Evolutionary conservation across 805 yeast genomes (phyloP).

Genomic region (Candida alai): DNA sequence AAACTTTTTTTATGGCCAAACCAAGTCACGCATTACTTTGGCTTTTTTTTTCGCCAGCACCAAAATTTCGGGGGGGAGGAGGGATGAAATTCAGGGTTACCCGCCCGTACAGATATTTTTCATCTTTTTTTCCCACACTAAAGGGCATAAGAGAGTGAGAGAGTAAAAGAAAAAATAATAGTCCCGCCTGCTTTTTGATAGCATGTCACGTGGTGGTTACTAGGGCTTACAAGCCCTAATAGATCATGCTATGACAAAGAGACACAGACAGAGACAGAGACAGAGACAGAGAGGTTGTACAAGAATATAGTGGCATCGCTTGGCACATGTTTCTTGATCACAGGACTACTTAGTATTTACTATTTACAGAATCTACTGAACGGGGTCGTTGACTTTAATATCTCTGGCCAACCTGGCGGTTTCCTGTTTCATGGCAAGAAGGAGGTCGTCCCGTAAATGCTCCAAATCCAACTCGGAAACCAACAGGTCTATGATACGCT

Average conservation of each 20-base stretch:
- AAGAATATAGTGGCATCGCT: too few species aligned
- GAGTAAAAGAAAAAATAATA: too few species aligned
- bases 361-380: constrained; percentile 11
- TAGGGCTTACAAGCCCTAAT: constrained; percentile 4
- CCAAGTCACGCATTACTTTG: too few species aligned
- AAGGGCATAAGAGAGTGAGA: neutral
- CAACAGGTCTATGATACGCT: constrained; percentile 43
- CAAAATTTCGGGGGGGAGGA: neutral
- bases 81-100: neutral
- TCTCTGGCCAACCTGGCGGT: constrained; percentile 20
- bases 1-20: constrained; percentile 3
- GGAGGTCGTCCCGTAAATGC: constrained; percentile 41
- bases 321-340: too few species aligned
- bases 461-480: constrained; percentile 43
- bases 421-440: constrained; percentile 56
- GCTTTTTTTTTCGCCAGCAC: too few species aligned
- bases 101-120: constrained; percentile 1
- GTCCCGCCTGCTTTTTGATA: too few species aligned
- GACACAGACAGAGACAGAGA: neutral
- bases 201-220: constrained; percentile 1
- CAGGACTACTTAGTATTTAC: too few species aligned
- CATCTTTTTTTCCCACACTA: constrained; percentile 1
- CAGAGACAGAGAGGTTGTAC: neutral
- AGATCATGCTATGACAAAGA: too few species aligned
- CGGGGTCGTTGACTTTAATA: constrained; percentile 15